Conservation (phyloP, 352 stramenopile species). For the Pythium vanterpoolii region DNA sequence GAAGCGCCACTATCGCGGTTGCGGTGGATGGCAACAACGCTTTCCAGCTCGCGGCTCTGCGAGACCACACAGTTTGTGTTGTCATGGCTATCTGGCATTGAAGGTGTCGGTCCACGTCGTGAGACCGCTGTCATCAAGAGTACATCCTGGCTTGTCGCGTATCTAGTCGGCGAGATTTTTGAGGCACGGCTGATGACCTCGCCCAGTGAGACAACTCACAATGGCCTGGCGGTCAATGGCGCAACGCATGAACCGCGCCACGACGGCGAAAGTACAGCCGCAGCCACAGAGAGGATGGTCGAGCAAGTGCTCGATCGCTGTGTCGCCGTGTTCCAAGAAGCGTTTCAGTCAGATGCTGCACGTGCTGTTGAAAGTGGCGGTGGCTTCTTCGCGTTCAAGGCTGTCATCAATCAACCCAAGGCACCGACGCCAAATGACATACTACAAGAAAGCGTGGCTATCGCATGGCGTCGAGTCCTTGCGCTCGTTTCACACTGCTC, state of each 20-base stretch:
- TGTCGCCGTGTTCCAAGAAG: constrained; percentile 44
- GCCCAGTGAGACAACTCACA: background rate
- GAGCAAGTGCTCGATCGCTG: constrained; percentile 37
- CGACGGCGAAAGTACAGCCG: background rate
- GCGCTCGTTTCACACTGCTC: constrained; percentile 23
- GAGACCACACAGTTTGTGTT: constrained; percentile 30
- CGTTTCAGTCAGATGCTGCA: constrained; percentile 35
- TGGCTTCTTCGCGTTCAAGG: constrained; percentile 60
- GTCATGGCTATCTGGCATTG: constrained; percentile 35
- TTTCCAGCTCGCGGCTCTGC: constrained; percentile 8
- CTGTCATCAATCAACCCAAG: background rate
- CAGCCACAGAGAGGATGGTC: constrained; percentile 20
- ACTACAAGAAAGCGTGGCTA: constrained; percentile 21
- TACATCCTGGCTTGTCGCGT: constrained; percentile 47
- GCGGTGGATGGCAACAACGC: constrained; percentile 27
- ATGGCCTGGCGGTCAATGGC: background rate
- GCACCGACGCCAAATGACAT: constrained; percentile 7
- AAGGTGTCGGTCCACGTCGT: constrained; percentile 13
- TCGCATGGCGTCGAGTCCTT: constrained; percentile 29
- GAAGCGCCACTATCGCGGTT: constrained; percentile 23
- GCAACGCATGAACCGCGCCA: background rate
- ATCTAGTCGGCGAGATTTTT: constrained; percentile 34
- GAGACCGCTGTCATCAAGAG: constrained; percentile 16
- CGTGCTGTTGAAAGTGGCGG: constrained; percentile 26
- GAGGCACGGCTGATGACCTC: background rate